Conservation (phyloP, 768 basidiomycete species). For the Suillus subalutaceus region DNA sequence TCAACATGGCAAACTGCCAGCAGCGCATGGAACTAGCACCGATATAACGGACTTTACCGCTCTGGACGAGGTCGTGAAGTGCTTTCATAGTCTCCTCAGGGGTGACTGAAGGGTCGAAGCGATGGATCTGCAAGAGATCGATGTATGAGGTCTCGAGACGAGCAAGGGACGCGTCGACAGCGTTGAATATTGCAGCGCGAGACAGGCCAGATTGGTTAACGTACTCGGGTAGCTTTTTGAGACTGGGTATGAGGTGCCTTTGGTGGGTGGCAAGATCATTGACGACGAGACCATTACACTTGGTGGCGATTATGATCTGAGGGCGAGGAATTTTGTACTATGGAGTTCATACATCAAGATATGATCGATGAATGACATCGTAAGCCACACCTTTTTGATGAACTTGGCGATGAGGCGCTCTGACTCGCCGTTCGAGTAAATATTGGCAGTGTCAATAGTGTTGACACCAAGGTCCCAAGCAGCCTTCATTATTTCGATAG, state of each 20-base stretch:
- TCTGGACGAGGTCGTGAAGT: constrained; percentile 50
- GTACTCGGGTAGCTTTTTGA: constrained; percentile 20
- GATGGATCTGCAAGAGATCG: constrained; percentile 49
- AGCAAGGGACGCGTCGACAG: constrained; percentile 37
- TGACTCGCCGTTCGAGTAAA: constrained; percentile 39
- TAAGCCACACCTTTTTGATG: constrained; percentile 32
- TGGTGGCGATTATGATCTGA: constrained; percentile 35
- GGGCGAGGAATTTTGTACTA: constrained; percentile 37
- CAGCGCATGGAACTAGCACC: constrained; percentile 50
- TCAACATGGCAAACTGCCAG: constrained; percentile 49
- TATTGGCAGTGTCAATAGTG: constrained; percentile 43
- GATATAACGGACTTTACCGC: constrained; percentile 53
- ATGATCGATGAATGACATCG: not conserved
- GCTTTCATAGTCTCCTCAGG: constrained; percentile 53
- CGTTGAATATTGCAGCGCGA: constrained; percentile 42
- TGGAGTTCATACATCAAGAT: not conserved
- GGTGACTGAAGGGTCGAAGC: constrained; percentile 40
- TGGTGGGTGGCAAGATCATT: constrained; percentile 8
- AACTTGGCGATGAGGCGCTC: constrained; percentile 42
- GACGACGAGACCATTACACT: constrained; percentile 24
- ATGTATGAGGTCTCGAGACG: constrained; percentile 41
- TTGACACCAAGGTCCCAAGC: constrained; percentile 45
- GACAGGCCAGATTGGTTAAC: constrained; percentile 39
- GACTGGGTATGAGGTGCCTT: not conserved
- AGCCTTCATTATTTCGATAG: constrained; percentile 37